Percentiles rank a stretch among this genome's conserved stretches.
phyloP scores from a whole-genome alignment of 345 rosid genomes.

The Isatis tinctoria region DNA sequence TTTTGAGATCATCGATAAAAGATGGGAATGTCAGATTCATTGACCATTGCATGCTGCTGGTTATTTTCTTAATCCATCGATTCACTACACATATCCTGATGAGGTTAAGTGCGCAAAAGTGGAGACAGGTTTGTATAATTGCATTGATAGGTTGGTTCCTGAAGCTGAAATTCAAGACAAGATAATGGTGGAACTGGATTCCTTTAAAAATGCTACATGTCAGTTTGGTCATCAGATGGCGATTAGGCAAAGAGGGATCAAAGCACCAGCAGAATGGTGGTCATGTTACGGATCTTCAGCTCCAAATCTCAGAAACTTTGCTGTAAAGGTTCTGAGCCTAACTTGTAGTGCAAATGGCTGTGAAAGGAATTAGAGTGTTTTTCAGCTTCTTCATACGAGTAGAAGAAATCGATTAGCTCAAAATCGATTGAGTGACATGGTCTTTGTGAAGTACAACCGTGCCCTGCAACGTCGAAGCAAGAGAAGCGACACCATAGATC shows the following conservation, averaged over 20 bases:
- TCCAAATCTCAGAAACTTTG: background rate
- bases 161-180: background rate
- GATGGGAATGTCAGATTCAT: background rate
- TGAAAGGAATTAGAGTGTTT: background rate
- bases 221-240: background rate
- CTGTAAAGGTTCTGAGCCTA: background rate
- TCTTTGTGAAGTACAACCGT: background rate
- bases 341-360: background rate
- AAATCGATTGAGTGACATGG: background rate
- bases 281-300: background rate
- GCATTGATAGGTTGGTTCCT: background rate
- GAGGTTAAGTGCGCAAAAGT: background rate
- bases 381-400: background rate
- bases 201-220: background rate
- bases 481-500: background rate
- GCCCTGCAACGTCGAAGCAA: background rate
- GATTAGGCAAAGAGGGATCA: background rate
- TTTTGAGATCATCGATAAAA: background rate
- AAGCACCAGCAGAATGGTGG: background rate
- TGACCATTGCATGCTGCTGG: background rate
- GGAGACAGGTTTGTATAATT: background rate
- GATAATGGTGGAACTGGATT: background rate
- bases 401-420: background rate
- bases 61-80: background rate
- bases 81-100: background rate